Percentiles rank a stretch among this genome's conserved stretches.
These are phyloP conservation scores for Ramichloridium luteum DNA, from an alignment of 2,329 filamentous ascomycete species.

Conservation along the genomic window DNA sequence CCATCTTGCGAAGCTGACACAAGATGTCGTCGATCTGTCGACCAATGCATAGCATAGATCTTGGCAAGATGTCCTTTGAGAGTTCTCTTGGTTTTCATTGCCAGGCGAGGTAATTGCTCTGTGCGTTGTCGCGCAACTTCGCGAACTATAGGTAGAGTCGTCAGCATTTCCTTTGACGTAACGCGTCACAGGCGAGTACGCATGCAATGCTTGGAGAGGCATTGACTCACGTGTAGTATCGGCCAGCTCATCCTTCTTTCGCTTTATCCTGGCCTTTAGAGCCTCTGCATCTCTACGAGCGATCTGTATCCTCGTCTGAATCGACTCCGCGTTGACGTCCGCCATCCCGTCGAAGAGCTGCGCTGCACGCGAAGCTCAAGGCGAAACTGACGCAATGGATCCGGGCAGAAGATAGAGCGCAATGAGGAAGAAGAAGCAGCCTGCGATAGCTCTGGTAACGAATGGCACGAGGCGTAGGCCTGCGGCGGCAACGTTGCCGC, in stretches of 20 bases:
- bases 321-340: constrained; percentile 39
- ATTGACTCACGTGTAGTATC: constrained; percentile 80
- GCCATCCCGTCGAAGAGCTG: constrained; percentile 27
- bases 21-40: constrained; percentile 89
- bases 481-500: neutral
- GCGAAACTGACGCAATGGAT: neutral
- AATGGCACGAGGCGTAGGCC: neutral
- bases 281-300: constrained; percentile 96
- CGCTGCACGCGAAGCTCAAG: constrained; percentile 8
- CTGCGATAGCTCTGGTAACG: too few species aligned
- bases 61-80: constrained; percentile 97
- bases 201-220: constrained; percentile 2
- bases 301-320: constrained; percentile 66
- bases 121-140: constrained; percentile 86
- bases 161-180: constrained; percentile 9
- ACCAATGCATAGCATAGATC: constrained; percentile 99
- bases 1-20: constrained; percentile 97
- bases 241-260: constrained; percentile 98
- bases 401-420: neutral
- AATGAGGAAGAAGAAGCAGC: too few species aligned
- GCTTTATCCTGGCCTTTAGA: constrained; percentile 96
- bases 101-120: constrained; percentile 79
- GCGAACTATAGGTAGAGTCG: constrained; percentile 50
- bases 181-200: neutral
- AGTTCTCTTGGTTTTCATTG: constrained; percentile 95